Conservation (phyloP, 2,329 filamentous ascomycete genomes). For the Raffaelea albimanens region DNA sequence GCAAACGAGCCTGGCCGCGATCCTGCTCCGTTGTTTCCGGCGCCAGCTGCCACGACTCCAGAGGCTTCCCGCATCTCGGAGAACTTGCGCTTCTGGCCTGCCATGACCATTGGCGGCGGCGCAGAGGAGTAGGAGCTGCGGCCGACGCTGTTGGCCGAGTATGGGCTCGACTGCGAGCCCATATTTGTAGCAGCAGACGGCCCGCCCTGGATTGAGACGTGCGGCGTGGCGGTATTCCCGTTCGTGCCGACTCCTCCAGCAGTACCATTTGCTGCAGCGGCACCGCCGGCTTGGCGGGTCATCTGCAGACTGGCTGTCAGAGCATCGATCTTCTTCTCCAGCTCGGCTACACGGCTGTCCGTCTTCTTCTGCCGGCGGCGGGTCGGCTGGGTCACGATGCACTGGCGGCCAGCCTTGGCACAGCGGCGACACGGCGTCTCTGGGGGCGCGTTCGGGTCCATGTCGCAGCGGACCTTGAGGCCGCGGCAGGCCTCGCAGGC, state of each 20-base stretch:
- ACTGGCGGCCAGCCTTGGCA: conserved; percentile 67
- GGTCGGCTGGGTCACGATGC: conserved; percentile 64
- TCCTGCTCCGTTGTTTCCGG: neutral
- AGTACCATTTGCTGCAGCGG: conserved; percentile 2
- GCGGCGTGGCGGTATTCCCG: no score
- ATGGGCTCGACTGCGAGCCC: neutral
- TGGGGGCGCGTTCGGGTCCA: conserved; percentile 46
- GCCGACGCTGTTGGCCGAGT: conserved; percentile 1
- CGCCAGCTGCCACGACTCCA: conserved; percentile 1
- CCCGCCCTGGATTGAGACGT: no score
- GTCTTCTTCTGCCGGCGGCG: conserved; percentile 86
- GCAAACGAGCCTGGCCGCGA: neutral
- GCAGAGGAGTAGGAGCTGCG: conserved; percentile 9
- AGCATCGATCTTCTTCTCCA: conserved; percentile 88
- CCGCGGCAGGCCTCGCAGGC: conserved; percentile 69
- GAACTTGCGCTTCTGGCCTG: conserved; percentile 32
- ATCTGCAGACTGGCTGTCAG: conserved; percentile 72
- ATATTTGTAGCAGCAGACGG: no score
- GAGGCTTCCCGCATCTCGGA: conserved; percentile 17
- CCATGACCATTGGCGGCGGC: conserved; percentile 18
- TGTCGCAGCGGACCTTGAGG: conserved; percentile 78
- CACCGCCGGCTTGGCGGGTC: conserved; percentile 16
- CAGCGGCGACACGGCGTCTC: conserved; percentile 66
- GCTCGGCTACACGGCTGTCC: conserved; percentile 77
- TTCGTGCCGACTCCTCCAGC: neutral